Evolutionary conservation across 2,329 filamentous ascomycete genomes (phyloP).

Genomic region (Talaromyces marneffei): DNA sequence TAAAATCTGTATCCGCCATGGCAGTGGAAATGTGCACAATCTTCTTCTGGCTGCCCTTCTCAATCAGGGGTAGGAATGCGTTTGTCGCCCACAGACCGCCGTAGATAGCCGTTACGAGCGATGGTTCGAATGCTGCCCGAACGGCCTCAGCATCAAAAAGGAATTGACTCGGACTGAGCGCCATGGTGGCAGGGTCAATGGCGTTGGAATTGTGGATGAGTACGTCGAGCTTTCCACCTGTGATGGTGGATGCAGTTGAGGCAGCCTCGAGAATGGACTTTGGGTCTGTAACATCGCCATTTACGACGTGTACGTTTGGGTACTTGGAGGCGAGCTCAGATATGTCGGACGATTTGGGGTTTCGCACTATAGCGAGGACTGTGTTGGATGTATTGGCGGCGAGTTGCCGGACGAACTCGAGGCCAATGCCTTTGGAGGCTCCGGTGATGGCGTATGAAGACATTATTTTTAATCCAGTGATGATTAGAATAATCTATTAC

Average conservation of each 20-base stretch:
- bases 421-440: constrained; percentile 30
- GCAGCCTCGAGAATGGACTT: constrained; percentile 33
- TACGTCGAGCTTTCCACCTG: constrained; percentile 36
- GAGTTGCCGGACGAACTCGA: constrained; percentile 28
- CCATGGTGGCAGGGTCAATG: constrained; percentile 20
- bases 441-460: constrained; percentile 34
- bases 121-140: constrained; percentile 18
- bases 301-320: constrained; percentile 35
- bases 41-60: constrained; percentile 38
- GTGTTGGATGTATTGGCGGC: constrained; percentile 27
- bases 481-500: not conserved
- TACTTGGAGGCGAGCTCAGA: constrained; percentile 22
- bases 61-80: constrained; percentile 38
- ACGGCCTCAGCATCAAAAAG: not conserved
- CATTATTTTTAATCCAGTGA: constrained; percentile 20
- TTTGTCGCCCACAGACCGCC: constrained; percentile 32
- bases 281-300: constrained; percentile 25
- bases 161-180: constrained; percentile 15
- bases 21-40: constrained; percentile 37
- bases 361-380: constrained; percentile 38
- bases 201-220: constrained; percentile 39
- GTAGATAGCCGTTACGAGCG: constrained; percentile 26
- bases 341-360: constrained; percentile 22
- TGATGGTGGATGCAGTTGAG: constrained; percentile 26
- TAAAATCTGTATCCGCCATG: constrained; percentile 27